phyloP scores from a whole-genome alignment of 2,329 filamentous ascomycete genomes.

The Teratosphaeria destructans region DNA sequence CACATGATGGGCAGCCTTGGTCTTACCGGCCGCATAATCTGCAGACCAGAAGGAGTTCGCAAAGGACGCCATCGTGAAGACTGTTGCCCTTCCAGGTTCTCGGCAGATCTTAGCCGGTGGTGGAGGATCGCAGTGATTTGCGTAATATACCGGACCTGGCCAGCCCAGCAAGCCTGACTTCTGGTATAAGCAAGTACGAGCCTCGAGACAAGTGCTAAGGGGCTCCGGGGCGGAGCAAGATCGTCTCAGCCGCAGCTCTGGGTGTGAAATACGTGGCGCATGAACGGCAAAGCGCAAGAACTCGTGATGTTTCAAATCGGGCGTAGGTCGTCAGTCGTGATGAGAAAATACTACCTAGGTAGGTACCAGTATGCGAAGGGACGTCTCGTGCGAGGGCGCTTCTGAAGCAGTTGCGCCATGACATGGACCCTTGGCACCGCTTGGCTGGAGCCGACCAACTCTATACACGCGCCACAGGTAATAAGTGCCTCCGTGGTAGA shows the following conservation, averaged over 20 bases:
- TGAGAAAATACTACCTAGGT: neutral
- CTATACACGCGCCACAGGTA: neutral
- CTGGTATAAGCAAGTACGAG: neutral
- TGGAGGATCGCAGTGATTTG: neutral
- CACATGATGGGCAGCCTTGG: neutral
- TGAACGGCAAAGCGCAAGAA: neutral
- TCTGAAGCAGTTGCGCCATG: neutral
- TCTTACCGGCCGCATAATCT: constrained; percentile 85
- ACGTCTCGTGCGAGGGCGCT: neutral
- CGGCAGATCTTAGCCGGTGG: neutral
- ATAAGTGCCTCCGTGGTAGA: neutral
- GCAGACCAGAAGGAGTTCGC: constrained; percentile 95
- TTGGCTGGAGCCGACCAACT: no score
- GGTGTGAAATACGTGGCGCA: neutral
- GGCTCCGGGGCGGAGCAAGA: neutral
- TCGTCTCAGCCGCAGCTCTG: neutral
- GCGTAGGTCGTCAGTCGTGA: neutral
- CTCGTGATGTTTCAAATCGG: neutral
- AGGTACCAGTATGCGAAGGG: neutral
- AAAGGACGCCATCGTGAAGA: constrained; percentile 64
- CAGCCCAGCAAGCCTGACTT: neutral
- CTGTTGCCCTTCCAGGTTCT: neutral
- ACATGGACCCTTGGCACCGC: neutral
- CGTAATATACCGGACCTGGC: neutral
- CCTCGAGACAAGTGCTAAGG: neutral